Evolutionary conservation across 768 basidiomycete species (phyloP), one percentile per base, ranked within the genome.

Genomic region (Panus rudis): DNA sequence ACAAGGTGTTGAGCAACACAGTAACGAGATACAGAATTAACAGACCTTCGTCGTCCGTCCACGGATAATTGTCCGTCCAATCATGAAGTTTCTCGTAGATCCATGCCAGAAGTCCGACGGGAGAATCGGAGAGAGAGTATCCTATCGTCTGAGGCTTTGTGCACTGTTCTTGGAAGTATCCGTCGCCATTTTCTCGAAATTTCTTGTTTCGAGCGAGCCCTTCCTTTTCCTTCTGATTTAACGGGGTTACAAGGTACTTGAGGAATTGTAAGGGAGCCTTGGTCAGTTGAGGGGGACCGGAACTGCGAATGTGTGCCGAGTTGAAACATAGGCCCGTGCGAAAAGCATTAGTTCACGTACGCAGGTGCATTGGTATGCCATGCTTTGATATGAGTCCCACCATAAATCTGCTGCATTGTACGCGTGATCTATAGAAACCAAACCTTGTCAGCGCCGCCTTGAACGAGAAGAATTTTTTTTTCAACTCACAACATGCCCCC

Each of bases 41-140:
- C 33, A 16, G 6, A 72, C 79, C 64, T 60, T 79, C 75, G 23
- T 80, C 78, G 37, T 76, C 74, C 10, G 65, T 63, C 78, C 78
- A 81, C 0, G 67, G 66, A 55, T 81, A 79, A 2, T 55, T 49
- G 49, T 79, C 78, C 0, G 63, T 49, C 64, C 60, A 62, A 1
- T 14, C 25, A 3, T 60, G 48, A 17, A 55, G 52, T 43, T 65
- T 63, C 51, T 65, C 62, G 42, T 65, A 65, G 13, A 65, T 59
- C 65, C 64, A 66, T 4, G 62, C 61, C 6, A 66, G 54, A 3
- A 66, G 51, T 0, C 75, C 79, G 6, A 66, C 67, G 8, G 79
- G 80, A 7, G 77, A 79, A 48, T 81, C 79, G 1, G 73, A 61
- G 3, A 81, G 59, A 10, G 62, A 49, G 49, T 81, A 81, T 0